Evolutionary conservation across 345 rosid species (phyloP).

Genomic region (Pistacia atlantica): DNA sequence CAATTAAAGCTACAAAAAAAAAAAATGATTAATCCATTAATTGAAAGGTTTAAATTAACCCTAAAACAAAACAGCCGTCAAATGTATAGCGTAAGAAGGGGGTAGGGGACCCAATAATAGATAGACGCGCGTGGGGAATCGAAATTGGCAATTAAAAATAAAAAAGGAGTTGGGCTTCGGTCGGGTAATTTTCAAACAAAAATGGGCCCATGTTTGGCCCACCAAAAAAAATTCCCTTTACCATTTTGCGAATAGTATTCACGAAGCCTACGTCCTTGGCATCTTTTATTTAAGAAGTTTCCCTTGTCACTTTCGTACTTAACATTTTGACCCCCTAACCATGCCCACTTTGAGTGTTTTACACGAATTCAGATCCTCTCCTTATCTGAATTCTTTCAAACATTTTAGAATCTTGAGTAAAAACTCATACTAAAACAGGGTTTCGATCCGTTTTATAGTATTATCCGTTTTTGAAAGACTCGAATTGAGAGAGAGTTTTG

Average conservation of each 20-base stretch:
- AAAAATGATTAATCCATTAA: too few species aligned
- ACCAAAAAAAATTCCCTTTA: not conserved
- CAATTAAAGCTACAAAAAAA: too few species aligned
- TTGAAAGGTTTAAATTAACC: not conserved
- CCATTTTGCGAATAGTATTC: not conserved
- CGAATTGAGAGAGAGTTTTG: too few species aligned
- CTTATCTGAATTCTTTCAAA: too few species aligned
- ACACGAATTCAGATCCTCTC: too few species aligned
- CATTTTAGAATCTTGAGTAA: too few species aligned
- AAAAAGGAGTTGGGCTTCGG: not conserved
- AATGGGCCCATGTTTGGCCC: not conserved
- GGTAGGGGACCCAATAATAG: not conserved
- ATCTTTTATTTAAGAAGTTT: conserved; percentile 22
- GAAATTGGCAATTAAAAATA: not conserved
- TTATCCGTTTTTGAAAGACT: too few species aligned
- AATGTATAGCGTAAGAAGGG: not conserved
- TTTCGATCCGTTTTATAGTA: too few species aligned
- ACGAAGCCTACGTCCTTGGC: conserved; percentile 18
- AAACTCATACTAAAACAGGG: too few species aligned
- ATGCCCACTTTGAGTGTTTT: too few species aligned
- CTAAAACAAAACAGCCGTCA: conserved; percentile 5
- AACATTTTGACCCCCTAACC: not conserved
- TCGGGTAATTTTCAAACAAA: conserved; percentile 20
- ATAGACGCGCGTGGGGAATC: not conserved
- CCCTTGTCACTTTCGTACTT: conserved; percentile 25